These are phyloP conservation scores for Lobosporangium transversale DNA, from an alignment of 192 early-diverging fungal species.

Conservation along the genomic window DNA sequence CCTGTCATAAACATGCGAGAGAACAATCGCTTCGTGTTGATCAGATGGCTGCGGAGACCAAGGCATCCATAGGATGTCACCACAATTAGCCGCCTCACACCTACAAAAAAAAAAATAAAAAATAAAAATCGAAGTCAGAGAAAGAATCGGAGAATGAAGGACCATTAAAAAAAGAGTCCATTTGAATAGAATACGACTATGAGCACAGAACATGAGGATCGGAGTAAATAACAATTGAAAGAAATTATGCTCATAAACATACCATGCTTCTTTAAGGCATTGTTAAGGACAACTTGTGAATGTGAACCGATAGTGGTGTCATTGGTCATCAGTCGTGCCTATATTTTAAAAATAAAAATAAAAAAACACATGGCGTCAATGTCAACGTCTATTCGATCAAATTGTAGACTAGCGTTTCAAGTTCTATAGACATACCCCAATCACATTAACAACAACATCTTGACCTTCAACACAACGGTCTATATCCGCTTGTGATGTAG, in stretches of 20 bases:
- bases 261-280: constrained; percentile 50
- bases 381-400: no score
- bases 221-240: background rate
- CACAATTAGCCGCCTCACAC: constrained; percentile 42
- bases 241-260: background rate
- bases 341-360: background rate
- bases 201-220: no score
- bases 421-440: constrained; percentile 45
- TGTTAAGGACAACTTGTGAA: constrained; percentile 45
- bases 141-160: background rate
- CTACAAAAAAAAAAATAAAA: constrained; percentile 14
- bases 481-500: constrained; percentile 40
- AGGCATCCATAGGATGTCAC: constrained; percentile 45
- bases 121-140: no score
- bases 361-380: background rate
- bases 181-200: background rate
- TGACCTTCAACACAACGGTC: constrained; percentile 53
- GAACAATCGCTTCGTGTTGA: constrained; percentile 32
- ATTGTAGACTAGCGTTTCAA: no score
- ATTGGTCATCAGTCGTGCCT: constrained; percentile 45
- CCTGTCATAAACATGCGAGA: constrained; percentile 48
- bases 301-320: constrained; percentile 46
- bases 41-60: constrained; percentile 38
- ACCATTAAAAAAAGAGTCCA: background rate
- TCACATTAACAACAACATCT: constrained; percentile 54